Conservation (phyloP, 345 rosid genomes). For the Melaleuca alternifolia region DNA sequence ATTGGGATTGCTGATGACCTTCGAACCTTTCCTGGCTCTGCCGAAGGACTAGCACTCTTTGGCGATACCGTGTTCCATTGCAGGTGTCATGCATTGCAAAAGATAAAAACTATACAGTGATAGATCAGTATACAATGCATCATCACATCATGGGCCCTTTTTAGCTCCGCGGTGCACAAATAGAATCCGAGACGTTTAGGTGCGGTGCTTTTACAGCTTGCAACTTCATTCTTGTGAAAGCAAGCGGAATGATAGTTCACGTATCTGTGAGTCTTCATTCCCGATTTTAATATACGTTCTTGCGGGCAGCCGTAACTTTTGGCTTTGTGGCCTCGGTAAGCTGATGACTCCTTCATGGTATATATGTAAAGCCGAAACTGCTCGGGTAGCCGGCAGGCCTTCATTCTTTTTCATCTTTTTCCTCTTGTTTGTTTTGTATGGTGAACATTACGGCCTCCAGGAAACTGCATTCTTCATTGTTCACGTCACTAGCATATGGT, state of each 20-base stretch:
- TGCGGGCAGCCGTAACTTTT: neutral
- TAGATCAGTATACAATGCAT: neutral
- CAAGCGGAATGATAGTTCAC: neutral
- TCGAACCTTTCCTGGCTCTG: slow-evolving; percentile 34
- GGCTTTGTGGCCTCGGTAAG: neutral
- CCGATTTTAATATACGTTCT: neutral
- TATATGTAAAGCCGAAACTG: neutral
- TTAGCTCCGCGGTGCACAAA: neutral
- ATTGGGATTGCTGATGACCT: slow-evolving; percentile 34
- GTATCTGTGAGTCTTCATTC: neutral
- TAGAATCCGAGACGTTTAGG: neutral
- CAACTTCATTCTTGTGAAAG: neutral
- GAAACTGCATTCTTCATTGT: neutral
- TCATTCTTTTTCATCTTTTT: neutral
- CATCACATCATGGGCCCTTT: neutral
- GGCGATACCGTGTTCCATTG: neutral
- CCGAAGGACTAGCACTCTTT: neutral
- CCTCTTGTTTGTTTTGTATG: neutral
- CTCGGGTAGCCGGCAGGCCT: neutral
- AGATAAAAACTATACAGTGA: neutral
- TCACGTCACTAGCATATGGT: neutral
- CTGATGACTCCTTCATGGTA: neutral
- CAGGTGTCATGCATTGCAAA: neutral
- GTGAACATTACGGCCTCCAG: neutral
- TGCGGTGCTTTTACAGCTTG: neutral